Evolutionary conservation across 78 protist species (phyloP), one percentile per base, ranked within the genome.

Genomic region (Emiliania huxleyi): DNA sequence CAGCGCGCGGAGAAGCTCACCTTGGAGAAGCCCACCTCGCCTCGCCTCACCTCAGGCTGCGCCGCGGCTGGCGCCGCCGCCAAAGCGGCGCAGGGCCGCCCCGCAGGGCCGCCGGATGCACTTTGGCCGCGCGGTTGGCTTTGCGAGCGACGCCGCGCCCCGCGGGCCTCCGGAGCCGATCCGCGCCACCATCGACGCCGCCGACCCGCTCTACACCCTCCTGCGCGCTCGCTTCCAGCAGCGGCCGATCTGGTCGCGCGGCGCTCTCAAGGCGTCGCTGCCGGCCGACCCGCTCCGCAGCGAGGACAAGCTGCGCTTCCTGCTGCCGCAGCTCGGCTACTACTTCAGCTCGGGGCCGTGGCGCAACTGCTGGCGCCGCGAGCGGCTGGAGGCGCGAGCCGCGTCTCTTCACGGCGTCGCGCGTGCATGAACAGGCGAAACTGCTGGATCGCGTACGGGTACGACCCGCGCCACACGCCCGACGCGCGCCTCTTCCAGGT

Each of bases 401-500:
- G n/a, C n/a, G n/a, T n/a, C n/a, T n/a, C n/a, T n/a, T n/a, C n/a
- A n/a, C n/a, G n/a, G n/a, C n/a, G n/a, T n/a, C n/a, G n/a, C n/a
- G n/a, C n/a, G n/a, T n/a, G n/a, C n/a, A n/a, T n/a, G n/a, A n/a
- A n/a, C n/a, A n/a, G 75, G 89, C 38, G 56, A 12, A 3, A 0
- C 12, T 81, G 89, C 89, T 81, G 52, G 48, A 44, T 81, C 38
- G n/a, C 8, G 40, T 44, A 18, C 23, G 89, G 89, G 26, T 81
- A 81, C 38, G 89, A 81, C 55, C 89, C 89, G 56, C 89, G 89
- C 89, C n/a, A 2, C 55, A 23, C 55, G 56, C 29, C 19, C 56
- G 56, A 44, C 23, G 1, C 89, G 56, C 56, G 56, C 22, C 0
- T 44, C 55, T 81, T 1, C 42, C 83, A 73, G 42, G 44, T 73